Base-by-base conservation (phyloP, 345 rosid species). In the Salix arbutifolia region DNA sequence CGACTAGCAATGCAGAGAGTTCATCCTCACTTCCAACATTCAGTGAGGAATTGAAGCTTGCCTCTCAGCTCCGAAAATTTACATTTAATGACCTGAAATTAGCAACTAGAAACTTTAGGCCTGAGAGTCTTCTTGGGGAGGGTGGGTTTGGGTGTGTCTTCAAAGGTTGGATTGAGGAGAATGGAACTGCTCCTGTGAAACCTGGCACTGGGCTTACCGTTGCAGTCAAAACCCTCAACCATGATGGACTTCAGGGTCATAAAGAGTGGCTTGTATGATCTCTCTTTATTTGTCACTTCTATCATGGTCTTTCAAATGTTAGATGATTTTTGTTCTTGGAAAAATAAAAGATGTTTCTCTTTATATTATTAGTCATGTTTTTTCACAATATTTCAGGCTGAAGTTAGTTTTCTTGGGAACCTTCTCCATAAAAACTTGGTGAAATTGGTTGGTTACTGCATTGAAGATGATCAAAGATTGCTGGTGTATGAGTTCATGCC, bases 131-230 rank as follows among this genome's bases (percentile, higher is more conserved):
- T 70, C 83, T 80, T 9, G 83, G 83, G 42, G 83, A 80, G 76
- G 83, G 83, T 75, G 83, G 83, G 35, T 80, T 80, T 80, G 83
- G 83, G 3, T 76, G 83, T 25, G 83, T 79, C 58, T 79, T 79
- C 78, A 79, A 79, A 79, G 82, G 82, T 21, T 79, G 78, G 78
- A 65, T 75, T 0, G 78, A 79, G 67, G 82, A 79, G 58, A 79
- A 79, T 28, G 78, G 82, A 79, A 79, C 81, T 73, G 82, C 78
- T 26, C 82, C 82, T 69, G 82, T 79, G 74, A 79, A 80, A 65
- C 83, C 79, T 12, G 83, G 83, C 21, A 80, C 83, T 38, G 79
- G 79, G 50, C 83, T 74, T 46, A 75, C 79, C 21, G 83, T 80
- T 65, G 83, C 83, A 11, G 83, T 80, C 38, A 80, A 80, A 65